Base-by-base conservation (phyloP, 805 yeast species). In the Myxozyma mucilagina region DNA sequence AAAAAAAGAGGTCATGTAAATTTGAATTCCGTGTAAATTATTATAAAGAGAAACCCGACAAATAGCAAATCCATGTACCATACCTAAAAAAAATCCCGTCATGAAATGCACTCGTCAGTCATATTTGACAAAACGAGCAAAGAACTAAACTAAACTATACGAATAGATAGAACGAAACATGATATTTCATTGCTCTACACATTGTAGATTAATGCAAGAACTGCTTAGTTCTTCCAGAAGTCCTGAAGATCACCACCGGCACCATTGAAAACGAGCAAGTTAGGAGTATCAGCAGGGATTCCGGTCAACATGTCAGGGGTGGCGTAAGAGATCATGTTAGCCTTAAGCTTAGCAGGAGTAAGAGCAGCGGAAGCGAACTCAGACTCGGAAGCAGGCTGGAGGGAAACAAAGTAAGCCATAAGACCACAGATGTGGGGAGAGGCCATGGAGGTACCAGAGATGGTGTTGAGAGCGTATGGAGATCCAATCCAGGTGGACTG, bases 371-470 rank as follows among this genome's bases (percentile, higher is more conserved):
- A 74, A 71, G 78, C 77, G 76, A 71, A 77, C 64, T 79, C 84
- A 29, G 86, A 82, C 60, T 72, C 76, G 38, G 78, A 68, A 52
- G 78, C 80, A 29, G 86, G 86, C 70, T 80, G 81, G 71, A 82
- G 79, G 16, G 85, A 82, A 64, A 83, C 74, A 73, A 76, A 83
- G 77, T 83, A 83, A 5, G 85, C 72, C 72, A 82, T 75, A 69
- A 83, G 76, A 20, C 87, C 86, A 42, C 82, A 79, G 65, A 83
- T 74, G 69, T 83, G 86, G 43, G 87, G 86, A 14, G 86, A 78
- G 29, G 86, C 86, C 87, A 83, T 83, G 43, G 86, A 83, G 20
- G 87, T 83, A 67, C 87, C 87, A 38, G 85, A 81, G 76, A 83
- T 76, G 29, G 80, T 75, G 64, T 82, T 80, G 38, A 83, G 78